phyloP scores from a whole-genome alignment of 1,139 yeast species.

The Diutina sp. region DNA sequence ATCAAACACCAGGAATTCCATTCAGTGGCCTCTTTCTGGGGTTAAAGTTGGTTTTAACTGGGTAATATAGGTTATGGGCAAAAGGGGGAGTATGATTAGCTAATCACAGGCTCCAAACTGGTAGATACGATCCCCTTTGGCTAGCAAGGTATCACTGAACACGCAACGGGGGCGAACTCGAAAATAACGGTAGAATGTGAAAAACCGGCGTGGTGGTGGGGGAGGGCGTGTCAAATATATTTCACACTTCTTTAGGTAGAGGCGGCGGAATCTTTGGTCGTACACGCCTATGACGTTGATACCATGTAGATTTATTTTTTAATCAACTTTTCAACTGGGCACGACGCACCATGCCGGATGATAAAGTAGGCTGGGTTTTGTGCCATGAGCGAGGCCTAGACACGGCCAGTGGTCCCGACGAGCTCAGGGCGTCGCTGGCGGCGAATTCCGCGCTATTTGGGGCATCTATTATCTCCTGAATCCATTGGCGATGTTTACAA shows the following conservation, averaged over 20 bases:
- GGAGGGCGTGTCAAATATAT: neutral
- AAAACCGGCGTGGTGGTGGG: neutral
- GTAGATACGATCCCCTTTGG: neutral
- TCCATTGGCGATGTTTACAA: too few species aligned
- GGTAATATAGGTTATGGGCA: neutral
- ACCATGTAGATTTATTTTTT: neutral
- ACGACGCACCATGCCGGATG: neutral
- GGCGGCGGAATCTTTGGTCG: neutral
- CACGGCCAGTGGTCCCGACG: neutral
- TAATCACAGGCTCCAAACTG: neutral
- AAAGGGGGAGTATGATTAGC: neutral
- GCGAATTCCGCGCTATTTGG: too few species aligned
- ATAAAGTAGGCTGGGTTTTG: neutral
- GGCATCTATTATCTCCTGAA: too few species aligned
- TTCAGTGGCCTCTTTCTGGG: neutral
- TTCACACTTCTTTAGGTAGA: neutral
- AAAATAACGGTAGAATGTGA: neutral
- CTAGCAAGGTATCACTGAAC: neutral
- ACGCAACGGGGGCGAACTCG: neutral
- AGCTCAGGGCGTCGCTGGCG: too few species aligned
- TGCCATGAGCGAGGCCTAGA: neutral
- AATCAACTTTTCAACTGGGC: neutral
- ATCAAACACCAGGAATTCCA: conserved; percentile 2
- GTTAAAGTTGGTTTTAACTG: neutral
- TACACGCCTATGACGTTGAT: neutral